Percentiles rank a stretch among this genome's conserved stretches.
Evolutionary conservation across 306 rosid genomes (phyloP).

Genomic region (Aeschynomene evenia): DNA sequence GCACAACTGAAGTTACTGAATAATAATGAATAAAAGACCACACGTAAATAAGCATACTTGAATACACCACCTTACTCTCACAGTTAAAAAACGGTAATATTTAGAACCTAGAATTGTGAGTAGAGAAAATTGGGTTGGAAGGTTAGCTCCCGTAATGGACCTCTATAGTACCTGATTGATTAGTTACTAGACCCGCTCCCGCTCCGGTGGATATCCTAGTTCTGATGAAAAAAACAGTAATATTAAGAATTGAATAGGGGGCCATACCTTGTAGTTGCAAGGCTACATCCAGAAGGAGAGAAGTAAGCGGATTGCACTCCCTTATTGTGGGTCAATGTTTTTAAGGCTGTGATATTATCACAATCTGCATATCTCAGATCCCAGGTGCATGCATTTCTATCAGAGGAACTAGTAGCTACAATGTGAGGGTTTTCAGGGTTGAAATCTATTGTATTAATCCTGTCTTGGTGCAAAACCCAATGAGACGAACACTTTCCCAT

Average conservation of each 20-base stretch:
- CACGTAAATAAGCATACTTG: background rate
- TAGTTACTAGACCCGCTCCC: too few species aligned
- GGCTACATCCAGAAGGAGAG: conserved; percentile 78
- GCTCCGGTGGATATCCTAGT: too few species aligned
- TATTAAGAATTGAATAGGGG: background rate
- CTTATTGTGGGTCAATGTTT: conserved; percentile 52
- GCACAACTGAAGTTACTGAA: background rate
- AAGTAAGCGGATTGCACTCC: conserved; percentile 86
- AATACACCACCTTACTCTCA: background rate
- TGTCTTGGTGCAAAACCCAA: conserved; percentile 59
- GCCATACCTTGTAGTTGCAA: conserved; percentile 80
- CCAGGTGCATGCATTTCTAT: conserved; percentile 87
- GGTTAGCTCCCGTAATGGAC: too few species aligned
- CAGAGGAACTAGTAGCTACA: conserved; percentile 79
- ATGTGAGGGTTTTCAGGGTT: conserved; percentile 49
- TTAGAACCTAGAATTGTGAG: too few species aligned
- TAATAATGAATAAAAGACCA: background rate
- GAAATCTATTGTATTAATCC: conserved; percentile 77
- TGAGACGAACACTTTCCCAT: conserved; percentile 48
- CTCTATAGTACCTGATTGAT: too few species aligned
- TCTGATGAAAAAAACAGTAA: background rate
- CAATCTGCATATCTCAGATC: conserved; percentile 61
- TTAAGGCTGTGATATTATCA: conserved; percentile 46
- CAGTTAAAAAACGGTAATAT: background rate
- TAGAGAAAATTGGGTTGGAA: too few species aligned